These are phyloP conservation scores for Debaryomyces sp. DNA, from an alignment of 1,139 yeast genomes.

Conservation along the genomic window DNA sequence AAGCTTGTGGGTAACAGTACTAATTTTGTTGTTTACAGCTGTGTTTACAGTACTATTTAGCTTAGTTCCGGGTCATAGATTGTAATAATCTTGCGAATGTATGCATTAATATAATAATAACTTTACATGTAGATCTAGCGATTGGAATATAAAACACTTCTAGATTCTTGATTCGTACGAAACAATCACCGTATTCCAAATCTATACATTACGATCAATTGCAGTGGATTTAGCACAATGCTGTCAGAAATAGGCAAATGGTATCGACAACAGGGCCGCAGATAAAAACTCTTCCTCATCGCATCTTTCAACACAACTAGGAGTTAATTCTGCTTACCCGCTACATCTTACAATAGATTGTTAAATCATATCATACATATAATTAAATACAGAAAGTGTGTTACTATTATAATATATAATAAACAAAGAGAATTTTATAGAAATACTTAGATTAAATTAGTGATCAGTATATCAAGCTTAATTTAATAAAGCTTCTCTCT, in stretches of 20 bases:
- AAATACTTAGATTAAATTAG: conserved; percentile 7
- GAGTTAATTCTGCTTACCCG: background rate
- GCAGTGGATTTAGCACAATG: background rate
- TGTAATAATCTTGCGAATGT: conserved; percentile 15
- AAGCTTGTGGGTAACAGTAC: conserved; percentile 67
- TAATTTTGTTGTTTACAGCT: conserved; percentile 66
- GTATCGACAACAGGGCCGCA: background rate
- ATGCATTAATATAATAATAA: background rate
- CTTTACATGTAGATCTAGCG: background rate
- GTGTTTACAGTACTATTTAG: conserved; percentile 73
- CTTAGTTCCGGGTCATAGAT: conserved; percentile 75
- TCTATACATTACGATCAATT: background rate
- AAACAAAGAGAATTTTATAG: conserved; percentile 11
- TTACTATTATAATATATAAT: conserved; percentile 16
- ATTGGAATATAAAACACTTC: background rate
- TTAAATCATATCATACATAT: background rate
- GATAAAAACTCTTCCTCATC: background rate
- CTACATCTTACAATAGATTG: background rate
- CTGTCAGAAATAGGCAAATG: background rate
- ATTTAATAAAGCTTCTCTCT: conserved; percentile 90
- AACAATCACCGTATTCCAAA: background rate
- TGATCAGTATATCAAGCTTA: conserved; percentile 5
- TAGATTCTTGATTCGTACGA: background rate
- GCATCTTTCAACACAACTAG: background rate
- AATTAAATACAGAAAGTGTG: conserved; percentile 13